Evolutionary conservation across 129 eudicot genomes (phyloP).

Genomic region (Lonicera japonica): DNA sequence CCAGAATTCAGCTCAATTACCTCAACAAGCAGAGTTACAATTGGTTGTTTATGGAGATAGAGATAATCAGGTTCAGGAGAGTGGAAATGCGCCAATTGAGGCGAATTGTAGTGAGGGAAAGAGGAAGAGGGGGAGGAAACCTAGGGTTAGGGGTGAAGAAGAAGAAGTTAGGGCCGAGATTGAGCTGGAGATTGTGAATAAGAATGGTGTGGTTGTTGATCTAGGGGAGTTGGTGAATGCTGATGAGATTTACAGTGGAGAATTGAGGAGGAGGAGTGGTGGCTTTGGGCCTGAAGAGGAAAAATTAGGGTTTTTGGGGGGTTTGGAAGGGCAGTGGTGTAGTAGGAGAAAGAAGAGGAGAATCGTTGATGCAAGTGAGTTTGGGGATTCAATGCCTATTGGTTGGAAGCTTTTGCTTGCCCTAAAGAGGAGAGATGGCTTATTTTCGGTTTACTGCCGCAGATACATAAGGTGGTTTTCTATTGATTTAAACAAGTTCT

Average conservation of each 20-base stretch:
- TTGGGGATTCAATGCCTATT: conserved; percentile 44
- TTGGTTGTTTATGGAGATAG: not conserved
- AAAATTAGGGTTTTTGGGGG: conserved; percentile 32
- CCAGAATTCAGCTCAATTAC: conserved; percentile 1
- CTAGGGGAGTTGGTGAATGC: conserved; percentile 26
- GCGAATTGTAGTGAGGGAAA: conserved; percentile 8
- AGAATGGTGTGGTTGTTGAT: conserved; percentile 39
- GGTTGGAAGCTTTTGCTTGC: conserved; percentile 59
- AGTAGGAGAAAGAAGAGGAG: conserved; percentile 57
- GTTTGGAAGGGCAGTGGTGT: conserved; percentile 57
- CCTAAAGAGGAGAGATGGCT: conserved; percentile 35
- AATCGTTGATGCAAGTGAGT: conserved; percentile 36
- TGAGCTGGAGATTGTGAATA: conserved; percentile 25
- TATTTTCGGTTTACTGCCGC: conserved; percentile 38
- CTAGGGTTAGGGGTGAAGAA: not conserved
- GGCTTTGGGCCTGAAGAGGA: conserved; percentile 38
- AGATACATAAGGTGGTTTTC: conserved; percentile 37
- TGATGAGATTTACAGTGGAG: conserved; percentile 27
- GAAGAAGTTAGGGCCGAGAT: conserved; percentile 15
- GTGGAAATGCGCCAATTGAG: conserved; percentile 3
- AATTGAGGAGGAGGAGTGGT: conserved; percentile 35
- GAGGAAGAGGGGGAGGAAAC: conserved; percentile 18
- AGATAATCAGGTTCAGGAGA: conserved; percentile 6
- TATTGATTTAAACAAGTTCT: not conserved
- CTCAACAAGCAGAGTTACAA: not conserved